A percentile compares a stretch with the other conserved stretches of the same genome.
phyloP scores from a whole-genome alignment of 2,329 filamentous ascomycete genomes.

The Scytalidium lignicola region DNA sequence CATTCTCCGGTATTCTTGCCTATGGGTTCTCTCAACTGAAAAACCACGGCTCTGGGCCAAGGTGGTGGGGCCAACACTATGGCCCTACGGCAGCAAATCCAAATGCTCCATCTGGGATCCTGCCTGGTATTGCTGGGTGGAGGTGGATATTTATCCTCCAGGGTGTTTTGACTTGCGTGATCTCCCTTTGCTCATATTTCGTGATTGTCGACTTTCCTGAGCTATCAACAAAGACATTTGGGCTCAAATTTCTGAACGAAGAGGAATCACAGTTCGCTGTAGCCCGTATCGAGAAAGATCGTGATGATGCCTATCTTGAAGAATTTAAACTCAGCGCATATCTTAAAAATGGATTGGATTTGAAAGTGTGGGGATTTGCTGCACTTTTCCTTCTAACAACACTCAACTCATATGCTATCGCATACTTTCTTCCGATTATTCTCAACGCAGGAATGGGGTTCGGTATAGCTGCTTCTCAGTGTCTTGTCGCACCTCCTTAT shows the following conservation, averaged over 20 bases:
- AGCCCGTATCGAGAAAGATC: slow-evolving; percentile 48
- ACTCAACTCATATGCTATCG: slow-evolving; percentile 68
- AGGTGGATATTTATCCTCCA: slow-evolving; percentile 40
- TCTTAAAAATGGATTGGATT: slow-evolving; percentile 41
- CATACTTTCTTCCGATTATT: slow-evolving; percentile 74
- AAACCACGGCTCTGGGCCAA: slow-evolving; percentile 41
- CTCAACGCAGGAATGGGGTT: slow-evolving; percentile 51
- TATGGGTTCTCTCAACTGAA: slow-evolving; percentile 52
- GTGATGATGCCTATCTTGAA: slow-evolving; percentile 42
- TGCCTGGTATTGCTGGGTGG: slow-evolving; percentile 39
- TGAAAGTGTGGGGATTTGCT: slow-evolving; percentile 56
- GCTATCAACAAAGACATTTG: slow-evolving; percentile 35
- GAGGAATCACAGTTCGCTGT: slow-evolving; percentile 46
- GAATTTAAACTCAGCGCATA: slow-evolving; percentile 43
- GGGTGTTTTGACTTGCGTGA: slow-evolving; percentile 42
- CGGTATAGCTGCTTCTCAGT: slow-evolving; percentile 42
- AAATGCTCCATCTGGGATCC: too few relatives aligned
- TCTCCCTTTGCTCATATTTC: slow-evolving; percentile 47
- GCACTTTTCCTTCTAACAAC: slow-evolving; percentile 60
- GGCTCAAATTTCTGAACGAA: slow-evolving; percentile 38
- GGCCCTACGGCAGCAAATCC: too few relatives aligned
- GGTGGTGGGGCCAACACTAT: too few relatives aligned
- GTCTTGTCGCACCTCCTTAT: slow-evolving; percentile 46
- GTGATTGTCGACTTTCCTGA: slow-evolving; percentile 59
- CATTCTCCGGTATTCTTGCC: slow-evolving; percentile 63